phyloP scores from a whole-genome alignment of 768 basidiomycete species.

The Suillus decipiens region DNA sequence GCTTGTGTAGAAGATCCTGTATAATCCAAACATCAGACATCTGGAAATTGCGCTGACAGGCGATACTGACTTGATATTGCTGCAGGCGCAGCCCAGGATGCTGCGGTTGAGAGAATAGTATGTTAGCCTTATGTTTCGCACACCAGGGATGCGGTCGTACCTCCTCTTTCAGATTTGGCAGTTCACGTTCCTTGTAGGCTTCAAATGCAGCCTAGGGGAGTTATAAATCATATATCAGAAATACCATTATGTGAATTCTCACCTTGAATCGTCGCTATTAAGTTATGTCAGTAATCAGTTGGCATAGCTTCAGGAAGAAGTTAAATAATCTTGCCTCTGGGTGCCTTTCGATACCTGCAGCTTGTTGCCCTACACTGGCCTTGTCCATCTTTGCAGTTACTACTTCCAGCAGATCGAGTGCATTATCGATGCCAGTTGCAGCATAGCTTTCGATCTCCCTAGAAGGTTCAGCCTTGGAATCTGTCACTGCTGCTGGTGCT shows the following conservation, averaged over 20 bases:
- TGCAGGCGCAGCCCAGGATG: conserved; percentile 89
- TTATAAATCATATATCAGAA: conserved; percentile 8
- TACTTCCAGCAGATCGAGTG: conserved; percentile 83
- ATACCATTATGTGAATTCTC: conserved; percentile 10
- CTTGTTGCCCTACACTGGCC: conserved; percentile 84
- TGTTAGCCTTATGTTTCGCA: conserved; percentile 15
- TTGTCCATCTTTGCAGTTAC: conserved; percentile 94
- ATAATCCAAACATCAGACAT: conserved; percentile 11
- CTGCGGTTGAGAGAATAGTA: conserved; percentile 36
- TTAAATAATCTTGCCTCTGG: conserved; percentile 70
- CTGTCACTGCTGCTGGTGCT: conserved; percentile 10
- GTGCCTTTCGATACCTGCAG: conserved; percentile 85
- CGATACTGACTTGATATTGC: conserved; percentile 73
- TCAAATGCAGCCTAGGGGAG: conserved; percentile 74
- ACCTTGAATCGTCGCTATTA: conserved; percentile 87
- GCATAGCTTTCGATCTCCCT: conserved; percentile 65
- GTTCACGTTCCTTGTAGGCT: conserved; percentile 84
- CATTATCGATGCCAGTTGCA: conserved; percentile 90
- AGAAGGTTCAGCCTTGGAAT: conserved; percentile 25
- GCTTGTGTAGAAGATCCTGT: conserved; percentile 86
- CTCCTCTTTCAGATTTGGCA: conserved; percentile 76
- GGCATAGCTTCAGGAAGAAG: conserved; percentile 1
- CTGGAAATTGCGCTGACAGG: conserved; percentile 1
- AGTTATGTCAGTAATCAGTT: conserved; percentile 15
- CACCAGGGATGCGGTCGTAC: conserved; percentile 41